A percentile compares a stretch with the other conserved stretches of the same genome.
These are phyloP conservation scores for Annulohypoxylon stygium DNA, from an alignment of 495 filamentous ascomycete genomes.

Conservation along the genomic window DNA sequence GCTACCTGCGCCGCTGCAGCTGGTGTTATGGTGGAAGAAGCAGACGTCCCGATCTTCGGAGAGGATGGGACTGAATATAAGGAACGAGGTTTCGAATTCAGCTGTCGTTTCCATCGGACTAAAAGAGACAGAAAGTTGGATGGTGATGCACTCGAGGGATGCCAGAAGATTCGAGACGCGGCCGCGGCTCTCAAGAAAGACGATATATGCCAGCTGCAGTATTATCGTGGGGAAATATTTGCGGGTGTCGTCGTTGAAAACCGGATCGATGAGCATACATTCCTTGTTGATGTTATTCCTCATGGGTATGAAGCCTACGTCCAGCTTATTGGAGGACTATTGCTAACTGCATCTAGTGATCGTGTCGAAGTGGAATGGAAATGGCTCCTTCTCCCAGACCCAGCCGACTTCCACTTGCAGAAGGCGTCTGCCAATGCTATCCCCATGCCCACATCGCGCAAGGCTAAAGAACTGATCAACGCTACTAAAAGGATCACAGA, in stretches of 20 bases:
- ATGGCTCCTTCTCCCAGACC: slow-evolving; percentile 76
- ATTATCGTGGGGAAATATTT: slow-evolving; percentile 85
- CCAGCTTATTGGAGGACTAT: slow-evolving; percentile 13
- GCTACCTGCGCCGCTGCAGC: slow-evolving; percentile 93
- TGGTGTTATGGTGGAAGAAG: slow-evolving; percentile 90
- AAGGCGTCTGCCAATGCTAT: slow-evolving; percentile 71
- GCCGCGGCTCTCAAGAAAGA: slow-evolving; percentile 76
- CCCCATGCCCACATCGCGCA: slow-evolving; percentile 67
- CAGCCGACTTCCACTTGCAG: slow-evolving; percentile 72
- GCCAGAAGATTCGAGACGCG: slow-evolving; percentile 74
- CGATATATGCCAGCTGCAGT: slow-evolving; percentile 90
- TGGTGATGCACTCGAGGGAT: slow-evolving; percentile 75
- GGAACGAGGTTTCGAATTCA: slow-evolving; percentile 88
- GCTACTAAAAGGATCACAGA: slow-evolving; percentile 69
- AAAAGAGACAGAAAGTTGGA: slow-evolving; percentile 81
- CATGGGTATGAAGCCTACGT: slow-evolving; percentile 74
- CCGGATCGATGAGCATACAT: slow-evolving; percentile 75
- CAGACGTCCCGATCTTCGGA: slow-evolving; percentile 84
- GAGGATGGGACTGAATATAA: slow-evolving; percentile 94
- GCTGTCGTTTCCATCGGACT: slow-evolving; percentile 91
- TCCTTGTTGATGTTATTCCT: slow-evolving; percentile 88
- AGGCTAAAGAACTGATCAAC: slow-evolving; percentile 69
- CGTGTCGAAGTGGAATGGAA: slow-evolving; percentile 81
- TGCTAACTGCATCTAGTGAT: slow-evolving; percentile 57
- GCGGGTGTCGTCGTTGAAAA: slow-evolving; percentile 92